Base-by-base conservation (phyloP, 140 eudicot genomes). In the Bidens hawaiensis region DNA sequence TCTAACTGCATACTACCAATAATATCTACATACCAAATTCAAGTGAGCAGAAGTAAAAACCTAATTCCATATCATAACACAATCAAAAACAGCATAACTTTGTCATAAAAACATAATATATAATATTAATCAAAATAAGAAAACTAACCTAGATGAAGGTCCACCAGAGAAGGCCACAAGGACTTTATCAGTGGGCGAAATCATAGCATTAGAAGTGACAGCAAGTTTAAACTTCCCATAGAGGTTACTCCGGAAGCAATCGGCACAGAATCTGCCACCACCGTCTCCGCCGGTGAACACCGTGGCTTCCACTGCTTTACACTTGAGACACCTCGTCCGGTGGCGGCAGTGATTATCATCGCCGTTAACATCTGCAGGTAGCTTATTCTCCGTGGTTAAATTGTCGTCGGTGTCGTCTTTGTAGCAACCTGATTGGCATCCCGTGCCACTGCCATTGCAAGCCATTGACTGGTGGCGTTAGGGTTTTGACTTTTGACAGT, bases 161-260 rank as follows among this genome's bases (percentile, higher is more conserved):
- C 95, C 99, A 54, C 95, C 99, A 10, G 99, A 93, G 81, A 93
- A 93, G 4, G 95, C 99, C 3, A 93, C 89, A 13, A 93, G 96
- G 36, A 93, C 87, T 18, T 85, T 93, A 75, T 93, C 99, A 12
- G 89, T 46, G 0, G 99, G 93, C 6, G 87, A 66, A 77, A 93
- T 93, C 99, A 88, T 78, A 59, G 79, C 99, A 60, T 83, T 78
- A 16, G 99, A 79, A 33, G 96, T 85, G 59, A 93, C 97, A 1
- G 95, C 94, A 11, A 93, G 76, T 67, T 80, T 78, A 48, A 93
- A 93, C 78, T 93, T 93, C 14, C 99, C 99, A 26, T 79, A 93
- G 25, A 93, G 71, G 49, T 89, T 88, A 25, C 79, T 72, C 4
- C 95, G 83, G 69, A 93, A 93, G 64, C 99, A 93, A 27, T 82